Conservation (phyloP, 441 rosid species). For the Euphorbia celastroides region DNA sequence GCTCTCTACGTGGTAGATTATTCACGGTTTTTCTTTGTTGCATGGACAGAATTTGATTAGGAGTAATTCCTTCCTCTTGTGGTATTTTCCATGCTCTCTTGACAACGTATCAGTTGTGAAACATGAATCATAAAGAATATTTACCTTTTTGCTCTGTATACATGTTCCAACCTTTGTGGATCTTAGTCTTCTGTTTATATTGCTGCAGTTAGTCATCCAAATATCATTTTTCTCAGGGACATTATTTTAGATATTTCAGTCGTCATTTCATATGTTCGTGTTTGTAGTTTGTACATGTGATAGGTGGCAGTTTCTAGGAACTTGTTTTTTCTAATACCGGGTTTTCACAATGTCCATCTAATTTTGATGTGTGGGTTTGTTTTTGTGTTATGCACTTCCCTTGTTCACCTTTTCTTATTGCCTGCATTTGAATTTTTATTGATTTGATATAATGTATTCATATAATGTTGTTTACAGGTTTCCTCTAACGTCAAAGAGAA, state of each 20-base stretch:
- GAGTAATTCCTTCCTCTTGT: background rate
- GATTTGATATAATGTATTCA: background rate
- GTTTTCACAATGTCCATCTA: background rate
- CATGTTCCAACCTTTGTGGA: background rate
- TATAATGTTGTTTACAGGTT: constrained; percentile 41
- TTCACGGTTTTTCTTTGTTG: background rate
- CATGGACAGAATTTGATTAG: background rate
- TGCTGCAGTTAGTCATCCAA: background rate
- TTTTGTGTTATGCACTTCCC: background rate
- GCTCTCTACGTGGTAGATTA: background rate
- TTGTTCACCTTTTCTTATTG: background rate
- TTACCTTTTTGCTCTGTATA: background rate
- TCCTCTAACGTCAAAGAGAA: constrained; percentile 72
- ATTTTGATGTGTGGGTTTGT: background rate
- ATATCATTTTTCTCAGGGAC: background rate
- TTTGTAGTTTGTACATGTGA: background rate
- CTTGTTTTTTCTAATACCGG: background rate
- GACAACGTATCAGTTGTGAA: background rate
- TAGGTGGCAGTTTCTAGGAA: background rate
- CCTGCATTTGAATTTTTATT: background rate
- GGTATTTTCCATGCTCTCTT: background rate
- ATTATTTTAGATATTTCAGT: background rate
- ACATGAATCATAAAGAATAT: background rate
- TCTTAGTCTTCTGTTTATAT: background rate
- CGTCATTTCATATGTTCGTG: background rate